Conservation (phyloP, 768 basidiomycete species). For the Lactarius deliciosus region DNA sequence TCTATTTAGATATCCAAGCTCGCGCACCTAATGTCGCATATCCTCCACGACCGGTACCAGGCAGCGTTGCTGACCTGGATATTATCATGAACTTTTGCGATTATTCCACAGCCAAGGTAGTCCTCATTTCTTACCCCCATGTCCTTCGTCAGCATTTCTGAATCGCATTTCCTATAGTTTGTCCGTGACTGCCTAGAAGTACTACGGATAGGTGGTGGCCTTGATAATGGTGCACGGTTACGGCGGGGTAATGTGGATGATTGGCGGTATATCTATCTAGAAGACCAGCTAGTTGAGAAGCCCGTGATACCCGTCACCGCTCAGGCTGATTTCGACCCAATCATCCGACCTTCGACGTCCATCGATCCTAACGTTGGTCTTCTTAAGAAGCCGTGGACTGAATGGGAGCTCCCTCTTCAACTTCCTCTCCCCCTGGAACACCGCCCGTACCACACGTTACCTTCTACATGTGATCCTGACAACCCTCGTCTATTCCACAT, state of each 20-base stretch:
- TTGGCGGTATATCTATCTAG: slow-evolving; percentile 88
- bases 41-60: slow-evolving; percentile 83
- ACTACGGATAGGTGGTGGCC: slow-evolving; percentile 82
- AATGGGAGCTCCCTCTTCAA: slow-evolving; percentile 57
- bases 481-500: slow-evolving; percentile 93
- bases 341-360: slow-evolving; percentile 31
- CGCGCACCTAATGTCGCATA: slow-evolving; percentile 67
- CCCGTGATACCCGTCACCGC: slow-evolving; percentile 38
- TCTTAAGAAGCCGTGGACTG: slow-evolving; percentile 55
- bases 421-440: slow-evolving; percentile 55
- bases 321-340: slow-evolving; percentile 33
- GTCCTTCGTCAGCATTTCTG: slow-evolving; percentile 18
- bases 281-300: slow-evolving; percentile 48
- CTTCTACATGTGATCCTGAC: slow-evolving; percentile 75
- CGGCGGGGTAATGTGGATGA: slow-evolving; percentile 74
- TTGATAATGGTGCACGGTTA: slow-evolving; percentile 77
- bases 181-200: slow-evolving; percentile 98
- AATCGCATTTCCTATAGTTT: slow-evolving; percentile 50
- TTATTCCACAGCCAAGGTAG: slow-evolving; percentile 75
- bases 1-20: slow-evolving; percentile 71
- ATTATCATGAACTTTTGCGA: slow-evolving; percentile 91
- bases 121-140: not conserved
- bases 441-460: slow-evolving; percentile 54
- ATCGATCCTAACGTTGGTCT: slow-evolving; percentile 55
- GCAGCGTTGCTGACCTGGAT: slow-evolving; percentile 87